phyloP scores from a whole-genome alignment of 2,329 filamentous ascomycete species.

The Ampelomyces quisqualis region DNA sequence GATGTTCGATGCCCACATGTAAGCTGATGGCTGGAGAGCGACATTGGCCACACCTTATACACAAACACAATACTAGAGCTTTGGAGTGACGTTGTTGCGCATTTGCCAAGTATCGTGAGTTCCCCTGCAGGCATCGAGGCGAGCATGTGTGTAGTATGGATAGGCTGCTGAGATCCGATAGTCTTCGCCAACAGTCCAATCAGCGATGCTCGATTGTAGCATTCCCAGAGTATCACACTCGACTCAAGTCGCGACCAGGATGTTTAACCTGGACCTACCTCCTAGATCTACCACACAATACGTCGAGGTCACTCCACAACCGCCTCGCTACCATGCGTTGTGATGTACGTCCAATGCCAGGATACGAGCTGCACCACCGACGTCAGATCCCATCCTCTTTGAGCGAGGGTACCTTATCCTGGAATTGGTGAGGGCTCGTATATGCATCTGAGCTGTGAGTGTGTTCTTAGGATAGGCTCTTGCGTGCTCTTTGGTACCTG shows the following conservation, averaged over 20 bases:
- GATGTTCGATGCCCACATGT: too few relatives aligned
- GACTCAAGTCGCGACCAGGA: too few relatives aligned
- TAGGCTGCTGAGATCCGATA: neutral
- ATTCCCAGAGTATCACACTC: neutral
- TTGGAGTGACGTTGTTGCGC: slow-evolving; percentile 10
- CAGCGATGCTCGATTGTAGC: neutral
- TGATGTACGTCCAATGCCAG: neutral
- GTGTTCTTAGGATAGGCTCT: neutral
- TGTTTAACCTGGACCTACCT: too few relatives aligned
- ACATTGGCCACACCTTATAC: neutral
- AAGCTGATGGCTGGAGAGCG: too few relatives aligned
- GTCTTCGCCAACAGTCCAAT: neutral
- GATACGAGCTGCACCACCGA: neutral
- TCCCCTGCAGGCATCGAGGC: neutral
- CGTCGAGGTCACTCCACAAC: too few relatives aligned
- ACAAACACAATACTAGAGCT: neutral
- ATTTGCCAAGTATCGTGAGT: neutral
- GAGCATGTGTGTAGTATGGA: neutral
- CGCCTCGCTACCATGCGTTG: neutral
- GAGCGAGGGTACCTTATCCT: neutral
- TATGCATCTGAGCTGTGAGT: neutral
- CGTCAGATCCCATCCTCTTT: slow-evolving; percentile 3
- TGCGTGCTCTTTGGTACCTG: neutral
- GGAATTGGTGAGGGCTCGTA: neutral
- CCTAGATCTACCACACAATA: too few relatives aligned